Percentiles rank a stretch among this genome's conserved stretches.
phyloP scores from a whole-genome alignment of 2,329 filamentous ascomycete genomes.

The Colletotrichum gloeosporioides region DNA sequence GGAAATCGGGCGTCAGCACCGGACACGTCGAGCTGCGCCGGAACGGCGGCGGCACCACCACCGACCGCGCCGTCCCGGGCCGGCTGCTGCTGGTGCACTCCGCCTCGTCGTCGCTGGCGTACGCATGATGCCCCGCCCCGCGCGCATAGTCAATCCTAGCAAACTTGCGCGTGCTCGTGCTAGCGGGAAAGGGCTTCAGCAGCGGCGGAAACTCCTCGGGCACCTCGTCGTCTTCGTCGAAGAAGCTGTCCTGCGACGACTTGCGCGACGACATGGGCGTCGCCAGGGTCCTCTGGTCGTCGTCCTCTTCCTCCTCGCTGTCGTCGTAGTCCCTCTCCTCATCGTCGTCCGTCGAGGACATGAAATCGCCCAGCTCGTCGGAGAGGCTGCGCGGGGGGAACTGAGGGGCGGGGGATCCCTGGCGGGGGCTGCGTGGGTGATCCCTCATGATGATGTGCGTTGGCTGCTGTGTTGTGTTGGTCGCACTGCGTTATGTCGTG shows the following conservation, averaged over 20 bases:
- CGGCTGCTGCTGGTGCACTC: background rate
- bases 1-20: background rate
- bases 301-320: background rate
- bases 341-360: constrained; percentile 11
- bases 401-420: constrained; percentile 1
- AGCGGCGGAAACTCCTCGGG: background rate
- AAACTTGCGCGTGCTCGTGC: background rate
- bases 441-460: constrained; percentile 5
- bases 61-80: background rate
- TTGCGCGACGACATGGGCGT: constrained; percentile 14
- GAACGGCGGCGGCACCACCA: background rate
- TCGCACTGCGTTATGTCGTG: background rate
- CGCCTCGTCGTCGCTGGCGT: background rate
- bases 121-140: background rate
- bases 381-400: background rate
- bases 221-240: background rate
- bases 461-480: background rate
- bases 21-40: constrained; percentile 10
- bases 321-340: background rate
- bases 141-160: background rate
- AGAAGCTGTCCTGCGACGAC: constrained; percentile 2
- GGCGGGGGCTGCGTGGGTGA: constrained; percentile 3
- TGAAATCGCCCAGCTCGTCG: constrained; percentile 16
- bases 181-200: background rate
- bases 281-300: background rate